These are phyloP conservation scores for Euphrasia arctica DNA, from an alignment of 305 asterid genomes.

Conservation along the genomic window DNA sequence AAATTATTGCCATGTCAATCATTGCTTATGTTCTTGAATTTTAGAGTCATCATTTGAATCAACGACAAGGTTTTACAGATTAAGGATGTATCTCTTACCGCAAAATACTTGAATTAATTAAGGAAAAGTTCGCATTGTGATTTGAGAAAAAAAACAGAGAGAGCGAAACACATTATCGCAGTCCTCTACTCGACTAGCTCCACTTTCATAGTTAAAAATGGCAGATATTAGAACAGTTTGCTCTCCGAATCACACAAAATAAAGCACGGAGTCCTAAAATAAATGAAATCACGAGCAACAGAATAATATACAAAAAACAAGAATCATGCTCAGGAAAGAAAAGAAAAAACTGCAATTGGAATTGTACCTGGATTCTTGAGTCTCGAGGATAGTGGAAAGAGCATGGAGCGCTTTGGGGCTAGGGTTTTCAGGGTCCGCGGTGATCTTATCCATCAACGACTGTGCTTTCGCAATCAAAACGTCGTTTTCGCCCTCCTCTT, in stretches of 20 bases:
- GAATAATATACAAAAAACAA: not conserved
- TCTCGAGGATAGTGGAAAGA: conserved; percentile 74
- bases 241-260: conserved; percentile 6
- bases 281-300: conserved; percentile 15
- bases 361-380: conserved; percentile 69
- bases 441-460: conserved; percentile 72
- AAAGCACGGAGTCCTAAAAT: not conserved
- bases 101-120: no score
- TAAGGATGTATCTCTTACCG: no score
- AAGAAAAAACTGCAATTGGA: conserved; percentile 19
- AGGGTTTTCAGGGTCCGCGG: conserved; percentile 78
- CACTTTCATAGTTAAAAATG: no score
- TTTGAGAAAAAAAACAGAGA: no score
- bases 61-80: no score
- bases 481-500: conserved; percentile 61
- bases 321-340: not conserved
- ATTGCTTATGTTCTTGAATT: no score
- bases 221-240: no score
- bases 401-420: conserved; percentile 76
- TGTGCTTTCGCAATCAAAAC: conserved; percentile 64
- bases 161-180: no score
- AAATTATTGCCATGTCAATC: no score
- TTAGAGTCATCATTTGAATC: no score
- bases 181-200: no score
- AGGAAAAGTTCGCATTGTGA: no score